These are phyloP conservation scores for Ploettnerulaceae sp. DNA, from an alignment of 2,329 filamentous ascomycete genomes.

Conservation along the genomic window DNA sequence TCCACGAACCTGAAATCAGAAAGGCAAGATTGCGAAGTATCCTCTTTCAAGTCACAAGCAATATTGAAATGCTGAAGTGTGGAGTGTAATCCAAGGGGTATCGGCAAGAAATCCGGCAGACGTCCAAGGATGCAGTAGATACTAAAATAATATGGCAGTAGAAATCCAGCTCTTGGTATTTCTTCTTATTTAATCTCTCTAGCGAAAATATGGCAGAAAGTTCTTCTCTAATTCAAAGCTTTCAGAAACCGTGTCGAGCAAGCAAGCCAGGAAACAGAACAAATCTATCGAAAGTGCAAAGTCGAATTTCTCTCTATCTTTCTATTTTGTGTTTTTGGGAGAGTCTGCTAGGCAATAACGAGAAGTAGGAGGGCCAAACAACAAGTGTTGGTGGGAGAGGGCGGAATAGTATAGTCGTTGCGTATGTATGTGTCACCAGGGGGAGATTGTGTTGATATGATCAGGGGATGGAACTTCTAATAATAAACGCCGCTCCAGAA, in stretches of 20 bases:
- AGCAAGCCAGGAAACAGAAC: slow-evolving; percentile 11
- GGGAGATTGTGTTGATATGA: not conserved
- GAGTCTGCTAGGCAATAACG: slow-evolving; percentile 3
- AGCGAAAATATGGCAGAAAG: slow-evolving; percentile 18
- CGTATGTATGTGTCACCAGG: slow-evolving; percentile 10
- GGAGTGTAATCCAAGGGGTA: slow-evolving; percentile 5
- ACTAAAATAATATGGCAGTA: slow-evolving; percentile 9
- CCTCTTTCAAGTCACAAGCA: not conserved
- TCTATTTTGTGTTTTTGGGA: not conserved
- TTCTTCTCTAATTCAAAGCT: not conserved
- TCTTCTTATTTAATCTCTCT: slow-evolving; percentile 19
- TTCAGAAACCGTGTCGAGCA: slow-evolving; percentile 8
- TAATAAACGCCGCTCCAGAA: slow-evolving; percentile 17
- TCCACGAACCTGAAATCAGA: not conserved
- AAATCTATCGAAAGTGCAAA: slow-evolving; percentile 7
- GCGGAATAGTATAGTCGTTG: slow-evolving; percentile 3
- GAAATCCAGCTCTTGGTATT: slow-evolving; percentile 34
- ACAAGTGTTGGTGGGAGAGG: not conserved
- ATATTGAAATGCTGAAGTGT: not conserved
- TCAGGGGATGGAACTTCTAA: slow-evolving; percentile 8
- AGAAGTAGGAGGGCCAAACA: too few relatives aligned
- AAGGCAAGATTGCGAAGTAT: not conserved
- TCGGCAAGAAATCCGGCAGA: slow-evolving; percentile 5
- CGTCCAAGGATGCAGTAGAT: not conserved
- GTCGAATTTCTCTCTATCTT: not conserved